phyloP scores from a whole-genome alignment of 768 basidiomycete genomes.

The Tylopilus sp. region DNA sequence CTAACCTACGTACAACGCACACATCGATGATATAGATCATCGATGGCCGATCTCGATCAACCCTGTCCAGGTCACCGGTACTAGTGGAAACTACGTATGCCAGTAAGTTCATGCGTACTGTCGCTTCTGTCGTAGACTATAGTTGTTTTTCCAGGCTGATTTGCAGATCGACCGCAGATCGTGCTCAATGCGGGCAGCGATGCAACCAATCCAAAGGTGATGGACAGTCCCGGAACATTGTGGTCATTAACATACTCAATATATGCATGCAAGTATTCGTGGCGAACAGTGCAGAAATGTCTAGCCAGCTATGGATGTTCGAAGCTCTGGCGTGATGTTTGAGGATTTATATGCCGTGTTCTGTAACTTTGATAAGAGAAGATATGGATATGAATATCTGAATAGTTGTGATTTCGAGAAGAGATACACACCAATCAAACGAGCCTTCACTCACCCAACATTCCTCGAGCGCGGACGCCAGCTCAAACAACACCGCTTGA shows the following conservation, averaged over 20 bases:
- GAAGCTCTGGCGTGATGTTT: not conserved
- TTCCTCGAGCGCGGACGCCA: too few relatives aligned
- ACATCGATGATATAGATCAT: not conserved
- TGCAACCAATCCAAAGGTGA: not conserved
- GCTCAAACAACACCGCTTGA: too few relatives aligned
- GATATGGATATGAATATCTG: too few relatives aligned
- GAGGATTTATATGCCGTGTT: too few relatives aligned
- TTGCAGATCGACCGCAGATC: not conserved
- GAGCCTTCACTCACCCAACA: too few relatives aligned
- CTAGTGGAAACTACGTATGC: not conserved
- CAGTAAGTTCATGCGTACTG: not conserved
- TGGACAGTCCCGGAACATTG: not conserved
- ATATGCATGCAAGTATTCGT: not conserved
- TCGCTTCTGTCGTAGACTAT: not conserved
- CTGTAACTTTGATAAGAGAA: too few relatives aligned
- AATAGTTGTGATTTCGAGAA: too few relatives aligned
- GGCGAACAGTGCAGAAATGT: constrained; percentile 3
- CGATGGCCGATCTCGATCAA: constrained; percentile 5
- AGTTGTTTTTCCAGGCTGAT: not conserved
- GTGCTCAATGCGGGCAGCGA: not conserved
- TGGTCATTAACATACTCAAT: not conserved
- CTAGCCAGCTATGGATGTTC: constrained; percentile 4
- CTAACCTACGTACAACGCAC: not conserved
- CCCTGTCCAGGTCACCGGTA: not conserved
- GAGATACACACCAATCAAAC: too few relatives aligned